phyloP scores from a whole-genome alignment of 768 basidiomycete species.

The Hydnomerulius pinastri region DNA sequence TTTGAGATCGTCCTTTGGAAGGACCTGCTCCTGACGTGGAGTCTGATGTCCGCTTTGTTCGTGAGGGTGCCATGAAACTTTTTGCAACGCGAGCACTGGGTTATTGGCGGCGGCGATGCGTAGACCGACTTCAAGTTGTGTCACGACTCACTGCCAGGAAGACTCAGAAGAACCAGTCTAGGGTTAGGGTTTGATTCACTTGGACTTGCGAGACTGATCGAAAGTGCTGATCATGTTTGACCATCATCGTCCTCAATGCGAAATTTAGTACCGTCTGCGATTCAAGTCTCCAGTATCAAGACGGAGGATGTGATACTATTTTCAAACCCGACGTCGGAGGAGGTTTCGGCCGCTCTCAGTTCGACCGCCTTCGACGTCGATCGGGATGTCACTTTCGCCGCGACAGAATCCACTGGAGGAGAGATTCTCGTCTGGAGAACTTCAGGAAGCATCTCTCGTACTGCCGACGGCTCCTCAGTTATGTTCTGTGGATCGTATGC shows the following conservation, averaged over 20 bases:
- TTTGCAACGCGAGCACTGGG: slow-evolving; percentile 2
- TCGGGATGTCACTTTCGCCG: slow-evolving; percentile 58
- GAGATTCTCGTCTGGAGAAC: slow-evolving; percentile 61
- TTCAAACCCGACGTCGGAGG: slow-evolving; percentile 17
- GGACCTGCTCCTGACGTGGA: slow-evolving; percentile 4
- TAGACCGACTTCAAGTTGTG: not conserved
- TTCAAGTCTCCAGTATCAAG: slow-evolving; percentile 17
- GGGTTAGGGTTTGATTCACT: slow-evolving; percentile 16
- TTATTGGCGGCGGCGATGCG: too few relatives aligned
- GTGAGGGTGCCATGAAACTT: slow-evolving; percentile 18
- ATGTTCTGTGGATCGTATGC: slow-evolving; percentile 26
- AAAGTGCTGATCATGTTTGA: not conserved
- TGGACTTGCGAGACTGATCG: not conserved
- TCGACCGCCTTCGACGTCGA: slow-evolving; percentile 64
- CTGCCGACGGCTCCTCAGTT: slow-evolving; percentile 8
- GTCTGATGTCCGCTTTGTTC: slow-evolving; percentile 6
- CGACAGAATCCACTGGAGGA: slow-evolving; percentile 60
- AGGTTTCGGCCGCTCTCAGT: slow-evolving; percentile 38
- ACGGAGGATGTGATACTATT: slow-evolving; percentile 14
- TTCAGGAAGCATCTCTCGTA: slow-evolving; percentile 14
- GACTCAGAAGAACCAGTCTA: slow-evolving; percentile 6
- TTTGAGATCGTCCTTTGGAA: slow-evolving; percentile 17
- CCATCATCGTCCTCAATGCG: slow-evolving; percentile 45
- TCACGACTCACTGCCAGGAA: not conserved
- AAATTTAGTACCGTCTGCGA: slow-evolving; percentile 51